phyloP scores from a whole-genome alignment of 2,329 filamentous ascomycete species.

The Fulvia fulva region DNA sequence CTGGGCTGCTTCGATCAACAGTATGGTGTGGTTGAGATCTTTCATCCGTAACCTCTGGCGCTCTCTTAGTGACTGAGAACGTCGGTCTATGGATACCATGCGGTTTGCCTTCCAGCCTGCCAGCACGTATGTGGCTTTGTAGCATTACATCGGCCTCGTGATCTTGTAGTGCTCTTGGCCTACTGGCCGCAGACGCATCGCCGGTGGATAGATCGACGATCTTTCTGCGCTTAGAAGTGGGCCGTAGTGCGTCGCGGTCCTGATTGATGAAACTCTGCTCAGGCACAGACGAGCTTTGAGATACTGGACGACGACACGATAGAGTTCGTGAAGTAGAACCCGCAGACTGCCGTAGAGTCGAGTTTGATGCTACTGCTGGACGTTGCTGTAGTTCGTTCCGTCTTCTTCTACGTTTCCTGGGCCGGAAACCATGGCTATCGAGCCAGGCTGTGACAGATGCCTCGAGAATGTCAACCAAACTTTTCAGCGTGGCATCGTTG shows the following conservation, averaged over 20 bases:
- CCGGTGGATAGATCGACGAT: slow-evolving; percentile 1
- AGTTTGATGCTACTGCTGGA: neutral
- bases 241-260: no score
- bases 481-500: slow-evolving; percentile 42
- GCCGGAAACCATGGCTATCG: slow-evolving; percentile 65
- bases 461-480: slow-evolving; percentile 61
- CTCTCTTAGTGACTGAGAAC: neutral
- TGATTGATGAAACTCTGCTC: neutral
- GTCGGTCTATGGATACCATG: neutral
- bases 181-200: neutral
- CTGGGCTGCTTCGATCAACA: neutral
- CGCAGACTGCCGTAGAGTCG: neutral
- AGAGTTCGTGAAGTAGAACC: neutral
- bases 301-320: neutral
- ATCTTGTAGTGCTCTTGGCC: neutral
- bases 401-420: slow-evolving; percentile 35
- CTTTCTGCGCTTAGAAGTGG: neutral
- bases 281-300: neutral
- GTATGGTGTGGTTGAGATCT: neutral
- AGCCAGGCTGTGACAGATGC: slow-evolving; percentile 72
- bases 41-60: neutral
- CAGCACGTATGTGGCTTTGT: neutral
- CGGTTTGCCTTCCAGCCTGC: neutral
- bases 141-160: neutral
- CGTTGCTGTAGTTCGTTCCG: slow-evolving; percentile 12